A percentile compares a stretch with the other conserved stretches of the same genome.
phyloP scores from a whole-genome alignment of 2,329 filamentous ascomycete species.

The Huntiella bhutanensis region DNA sequence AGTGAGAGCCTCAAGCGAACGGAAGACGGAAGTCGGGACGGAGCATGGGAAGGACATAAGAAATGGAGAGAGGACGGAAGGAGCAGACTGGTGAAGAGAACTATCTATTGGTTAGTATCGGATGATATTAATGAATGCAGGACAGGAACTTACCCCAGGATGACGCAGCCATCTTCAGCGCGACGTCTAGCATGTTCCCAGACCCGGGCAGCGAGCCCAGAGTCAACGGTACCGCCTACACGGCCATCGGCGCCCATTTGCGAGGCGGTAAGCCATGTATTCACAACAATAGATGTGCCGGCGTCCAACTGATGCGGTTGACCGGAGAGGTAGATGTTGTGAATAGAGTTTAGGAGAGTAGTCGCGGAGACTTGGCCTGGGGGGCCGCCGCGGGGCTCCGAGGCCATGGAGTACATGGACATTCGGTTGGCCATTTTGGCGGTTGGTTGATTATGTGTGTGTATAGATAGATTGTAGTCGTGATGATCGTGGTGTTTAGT shows the following conservation, averaged over 20 bases:
- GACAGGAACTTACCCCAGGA: constrained; percentile 49
- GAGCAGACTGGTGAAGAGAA: constrained; percentile 73
- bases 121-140: background rate
- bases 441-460: background rate
- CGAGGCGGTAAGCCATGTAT: constrained; percentile 78
- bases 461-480: too few species aligned
- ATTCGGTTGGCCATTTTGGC: constrained; percentile 39
- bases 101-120: constrained; percentile 24
- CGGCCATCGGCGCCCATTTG: constrained; percentile 50
- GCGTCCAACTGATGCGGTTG: constrained; percentile 77
- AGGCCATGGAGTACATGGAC: constrained; percentile 51
- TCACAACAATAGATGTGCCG: constrained; percentile 79
- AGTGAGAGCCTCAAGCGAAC: constrained; percentile 60
- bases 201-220: constrained; percentile 56
- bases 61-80: constrained; percentile 68
- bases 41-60: constrained; percentile 62
- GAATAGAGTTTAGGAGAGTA: constrained; percentile 76
- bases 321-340: constrained; percentile 68
- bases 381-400: constrained; percentile 35
- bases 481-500: too few species aligned
- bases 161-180: constrained; percentile 86
- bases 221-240: constrained; percentile 61
- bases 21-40: constrained; percentile 56
- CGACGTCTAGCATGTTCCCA: constrained; percentile 93
- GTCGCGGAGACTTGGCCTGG: constrained; percentile 73